Evolutionary conservation across 352 stramenopile genomes (phyloP).

Genomic region (Phytopythium oedochilum): DNA sequence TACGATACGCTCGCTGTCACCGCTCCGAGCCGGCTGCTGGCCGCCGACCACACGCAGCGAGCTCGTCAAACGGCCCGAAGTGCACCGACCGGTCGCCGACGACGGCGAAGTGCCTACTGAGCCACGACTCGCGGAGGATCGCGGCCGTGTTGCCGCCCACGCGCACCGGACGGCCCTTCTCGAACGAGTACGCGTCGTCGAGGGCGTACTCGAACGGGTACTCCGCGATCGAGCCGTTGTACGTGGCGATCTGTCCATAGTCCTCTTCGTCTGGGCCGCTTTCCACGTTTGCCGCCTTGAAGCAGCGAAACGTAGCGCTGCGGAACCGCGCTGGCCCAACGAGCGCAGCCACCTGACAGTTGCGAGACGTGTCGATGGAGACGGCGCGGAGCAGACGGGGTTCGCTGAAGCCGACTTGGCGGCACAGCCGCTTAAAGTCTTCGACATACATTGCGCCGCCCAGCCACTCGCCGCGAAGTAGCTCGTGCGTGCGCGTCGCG

Average conservation of each 20-base stretch:
- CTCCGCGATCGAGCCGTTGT: slow-evolving; percentile 85
- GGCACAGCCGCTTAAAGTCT: slow-evolving; percentile 86
- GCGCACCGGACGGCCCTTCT: slow-evolving; percentile 60
- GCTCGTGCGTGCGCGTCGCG: slow-evolving; percentile 58
- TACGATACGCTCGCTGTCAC: too few species aligned
- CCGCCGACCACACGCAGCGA: background rate
- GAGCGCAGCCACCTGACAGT: slow-evolving; percentile 51
- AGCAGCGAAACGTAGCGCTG: slow-evolving; percentile 87
- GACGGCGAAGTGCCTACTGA: slow-evolving; percentile 85
- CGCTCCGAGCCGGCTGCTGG: too few species aligned
- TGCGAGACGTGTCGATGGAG: slow-evolving; percentile 58
- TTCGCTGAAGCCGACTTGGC: slow-evolving; percentile 81
- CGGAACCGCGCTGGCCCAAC: slow-evolving; percentile 82
- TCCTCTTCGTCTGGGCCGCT: slow-evolving; percentile 78
- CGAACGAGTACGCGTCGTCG: slow-evolving; percentile 76
- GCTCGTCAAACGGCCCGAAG: slow-evolving; percentile 45
- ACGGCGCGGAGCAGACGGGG: slow-evolving; percentile 80
- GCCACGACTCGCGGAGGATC: slow-evolving; percentile 67
- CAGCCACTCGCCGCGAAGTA: slow-evolving; percentile 90
- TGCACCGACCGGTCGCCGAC: slow-evolving; percentile 77
- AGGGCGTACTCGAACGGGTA: slow-evolving; percentile 61
- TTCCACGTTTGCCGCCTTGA: slow-evolving; percentile 74
- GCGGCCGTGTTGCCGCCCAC: slow-evolving; percentile 88
- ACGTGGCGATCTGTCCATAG: slow-evolving; percentile 90
- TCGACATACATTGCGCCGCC: slow-evolving; percentile 89